These are phyloP conservation scores for Phytophthora hybrid DNA, from an alignment of 352 stramenopile species.

Conservation along the genomic window DNA sequence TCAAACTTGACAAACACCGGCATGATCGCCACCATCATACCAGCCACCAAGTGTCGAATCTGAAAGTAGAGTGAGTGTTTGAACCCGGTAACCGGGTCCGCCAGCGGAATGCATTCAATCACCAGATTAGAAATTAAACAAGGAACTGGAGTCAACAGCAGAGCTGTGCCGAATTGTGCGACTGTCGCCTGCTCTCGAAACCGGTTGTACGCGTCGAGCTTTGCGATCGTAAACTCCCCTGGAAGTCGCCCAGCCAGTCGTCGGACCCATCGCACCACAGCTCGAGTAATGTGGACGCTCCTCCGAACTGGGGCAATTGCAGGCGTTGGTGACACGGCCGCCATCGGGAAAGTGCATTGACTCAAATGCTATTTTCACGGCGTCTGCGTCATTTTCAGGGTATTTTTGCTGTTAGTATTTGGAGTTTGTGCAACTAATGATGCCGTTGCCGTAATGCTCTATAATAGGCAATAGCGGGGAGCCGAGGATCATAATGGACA, in stretches of 20 bases:
- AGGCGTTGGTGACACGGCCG: conserved; percentile 13
- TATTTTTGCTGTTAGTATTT: neutral
- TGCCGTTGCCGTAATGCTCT: conserved; percentile 33
- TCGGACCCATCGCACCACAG: conserved; percentile 1
- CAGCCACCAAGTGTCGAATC: conserved; percentile 26
- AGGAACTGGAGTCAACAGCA: conserved; percentile 33
- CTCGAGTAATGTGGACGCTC: neutral
- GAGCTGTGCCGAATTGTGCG: neutral
- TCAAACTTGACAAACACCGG: conserved; percentile 21
- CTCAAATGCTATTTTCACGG: neutral
- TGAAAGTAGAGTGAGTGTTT: conserved; percentile 28
- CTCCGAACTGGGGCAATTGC: neutral
- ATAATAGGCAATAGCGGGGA: conserved; percentile 23
- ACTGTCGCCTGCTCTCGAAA: conserved; percentile 11
- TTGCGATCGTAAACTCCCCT: conserved; percentile 43
- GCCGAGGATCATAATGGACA: conserved; percentile 27
- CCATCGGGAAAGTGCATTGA: neutral
- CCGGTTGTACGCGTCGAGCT: conserved; percentile 33
- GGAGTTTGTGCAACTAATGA: conserved; percentile 20
- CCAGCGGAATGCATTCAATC: conserved; percentile 39
- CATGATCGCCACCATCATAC: conserved; percentile 2
- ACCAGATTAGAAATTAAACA: conserved; percentile 29
- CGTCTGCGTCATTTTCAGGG: neutral
- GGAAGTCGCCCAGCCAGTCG: conserved; percentile 11
- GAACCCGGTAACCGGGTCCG: conserved; percentile 14